These are phyloP conservation scores for Aspergillus aculeatinus DNA, from an alignment of 2,329 filamentous ascomycete species.

Conservation along the genomic window DNA sequence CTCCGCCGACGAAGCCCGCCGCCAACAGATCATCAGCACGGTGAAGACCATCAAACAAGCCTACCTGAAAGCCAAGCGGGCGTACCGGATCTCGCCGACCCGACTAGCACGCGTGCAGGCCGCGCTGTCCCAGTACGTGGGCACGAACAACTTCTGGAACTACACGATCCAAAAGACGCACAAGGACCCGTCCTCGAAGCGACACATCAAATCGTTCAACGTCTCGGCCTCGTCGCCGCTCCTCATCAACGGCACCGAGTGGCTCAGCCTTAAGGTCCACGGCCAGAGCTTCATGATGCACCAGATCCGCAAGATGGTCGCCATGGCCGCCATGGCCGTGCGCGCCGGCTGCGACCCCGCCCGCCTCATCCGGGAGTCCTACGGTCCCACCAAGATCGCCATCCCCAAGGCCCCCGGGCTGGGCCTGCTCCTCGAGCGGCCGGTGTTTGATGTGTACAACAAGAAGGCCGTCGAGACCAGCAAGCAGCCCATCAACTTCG, in stretches of 20 bases:
- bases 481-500: constrained; percentile 73
- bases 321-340: constrained; percentile 80
- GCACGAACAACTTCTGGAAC: constrained; percentile 93
- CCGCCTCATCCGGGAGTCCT: constrained; percentile 70
- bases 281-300: constrained; percentile 99
- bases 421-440: constrained; percentile 82
- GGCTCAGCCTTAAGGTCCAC: constrained; percentile 93
- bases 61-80: constrained; percentile 77
- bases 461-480: constrained; percentile 58
- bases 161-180: constrained; percentile 89
- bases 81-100: constrained; percentile 73
- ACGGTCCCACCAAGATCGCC: constrained; percentile 69
- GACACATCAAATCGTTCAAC: constrained; percentile 88
- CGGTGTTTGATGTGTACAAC: constrained; percentile 91
- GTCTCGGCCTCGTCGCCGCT: constrained; percentile 65
- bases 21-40: constrained; percentile 59
- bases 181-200: constrained; percentile 79
- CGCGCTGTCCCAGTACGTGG: constrained; percentile 71
- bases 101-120: constrained; percentile 75
- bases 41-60: constrained; percentile 75
- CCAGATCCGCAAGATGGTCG: constrained; percentile 99
- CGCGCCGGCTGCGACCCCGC: constrained; percentile 73
- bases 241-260: constrained; percentile 87
- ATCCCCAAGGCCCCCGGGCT: constrained; percentile 93
- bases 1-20: constrained; percentile 24